Base-by-base conservation (phyloP, 2,329 filamentous ascomycete genomes). In the Penicillium sp. region DNA sequence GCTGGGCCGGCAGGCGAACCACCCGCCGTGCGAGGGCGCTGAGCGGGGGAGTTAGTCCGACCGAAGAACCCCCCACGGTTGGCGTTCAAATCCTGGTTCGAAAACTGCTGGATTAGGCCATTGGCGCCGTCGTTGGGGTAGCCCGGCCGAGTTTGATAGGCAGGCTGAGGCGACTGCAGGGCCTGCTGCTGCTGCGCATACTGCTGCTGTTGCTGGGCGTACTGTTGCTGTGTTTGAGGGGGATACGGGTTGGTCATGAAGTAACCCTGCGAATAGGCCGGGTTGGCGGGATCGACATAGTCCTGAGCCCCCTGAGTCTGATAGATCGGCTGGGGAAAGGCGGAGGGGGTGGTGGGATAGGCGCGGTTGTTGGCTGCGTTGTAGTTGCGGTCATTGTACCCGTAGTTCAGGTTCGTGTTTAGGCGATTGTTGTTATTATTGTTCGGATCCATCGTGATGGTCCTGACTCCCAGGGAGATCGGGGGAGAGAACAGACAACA, bases 101-200 rank as follows among this genome's bases (percentile, higher is more conserved):
- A 95, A 74, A 97, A 96, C 72, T 99, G 94, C 71, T 97, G 91
- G 54, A 92, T 91, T 39, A 97, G 83, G 24, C 91, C 92, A 65
- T 91, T 94, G 64, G 93, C 95, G 62, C 88, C 89, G 68, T 97
- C 91, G 66, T 90, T 91, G 69, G 78, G 83, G 77, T 80, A 81
- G 30, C 69, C 75, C 65, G 73, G 74, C 58, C 77, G 77, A 49
- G 73, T 73, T 60, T 74, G 80, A 66, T 84, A 84, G 53, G 79
- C 75, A 46, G 77, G 71, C 58, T 84, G 81, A 42, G 80, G 79
- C 40, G 82, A 78, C 62, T 81, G 82, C 59, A 84, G 76, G 65
- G 54, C 57, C 48, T 78, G 78, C 59, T 72, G 69, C 53, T 75
- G 67, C 50, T 73, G 75, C 58, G 77, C 76, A 64, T 83, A 80